Evolutionary conservation across 352 stramenopile species (phyloP).

Genomic region (Globisporangium radiosum): DNA sequence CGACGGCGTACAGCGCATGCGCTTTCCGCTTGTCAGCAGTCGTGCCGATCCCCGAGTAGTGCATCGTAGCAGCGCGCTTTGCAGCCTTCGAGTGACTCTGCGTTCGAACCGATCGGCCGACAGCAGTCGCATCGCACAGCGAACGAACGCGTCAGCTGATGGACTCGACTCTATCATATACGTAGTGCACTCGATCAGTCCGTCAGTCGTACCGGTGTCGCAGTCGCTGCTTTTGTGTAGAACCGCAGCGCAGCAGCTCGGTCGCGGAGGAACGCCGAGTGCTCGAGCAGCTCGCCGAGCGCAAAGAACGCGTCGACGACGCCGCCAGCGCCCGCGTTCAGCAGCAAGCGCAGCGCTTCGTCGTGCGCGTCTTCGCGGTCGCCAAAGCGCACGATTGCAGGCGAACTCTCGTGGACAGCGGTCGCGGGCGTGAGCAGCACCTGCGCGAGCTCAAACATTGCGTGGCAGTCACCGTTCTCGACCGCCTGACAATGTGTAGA

Average conservation of each 20-base stretch:
- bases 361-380: conserved; percentile 55
- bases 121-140: not conserved
- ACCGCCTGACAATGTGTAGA: conserved; percentile 12
- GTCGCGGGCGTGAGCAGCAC: conserved; percentile 24
- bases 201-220: conserved; percentile 11
- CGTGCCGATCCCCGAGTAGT: conserved; percentile 53
- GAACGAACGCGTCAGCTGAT: not conserved
- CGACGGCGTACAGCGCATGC: conserved; percentile 49
- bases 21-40: conserved; percentile 40
- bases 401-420: not conserved
- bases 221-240: conserved; percentile 45
- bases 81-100: conserved; percentile 40
- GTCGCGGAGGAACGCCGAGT: conserved; percentile 41
- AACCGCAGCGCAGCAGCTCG: conserved; percentile 46
- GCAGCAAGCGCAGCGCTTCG: conserved; percentile 49
- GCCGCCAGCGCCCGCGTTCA: conserved; percentile 37
- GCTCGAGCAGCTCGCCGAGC: conserved; percentile 48
- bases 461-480: conserved; percentile 27
- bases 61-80: conserved; percentile 50
- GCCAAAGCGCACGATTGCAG: conserved; percentile 23
- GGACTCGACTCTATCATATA: not conserved
- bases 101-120: not conserved
- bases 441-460: conserved; percentile 51
- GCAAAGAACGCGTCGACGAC: conserved; percentile 33
- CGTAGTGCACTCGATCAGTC: not conserved